Conservation (phyloP, 2,329 filamentous ascomycete genomes). For the Penicillium sp. region DNA sequence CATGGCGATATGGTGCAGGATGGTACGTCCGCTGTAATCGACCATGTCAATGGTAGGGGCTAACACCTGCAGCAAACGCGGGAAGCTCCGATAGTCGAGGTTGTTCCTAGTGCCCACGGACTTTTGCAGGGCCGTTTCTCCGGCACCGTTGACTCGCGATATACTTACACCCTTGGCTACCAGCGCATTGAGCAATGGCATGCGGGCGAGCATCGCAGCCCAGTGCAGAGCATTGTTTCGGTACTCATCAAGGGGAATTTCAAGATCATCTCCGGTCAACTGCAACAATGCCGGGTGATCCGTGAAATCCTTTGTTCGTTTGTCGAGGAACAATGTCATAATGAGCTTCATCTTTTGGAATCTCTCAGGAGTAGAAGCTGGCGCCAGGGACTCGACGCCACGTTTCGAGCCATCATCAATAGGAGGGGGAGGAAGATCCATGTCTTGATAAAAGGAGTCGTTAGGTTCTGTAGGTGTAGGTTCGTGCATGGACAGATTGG, state of each 20-base stretch:
- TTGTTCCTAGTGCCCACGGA: conserved; percentile 93
- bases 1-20: conserved; percentile 93
- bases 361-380: conserved; percentile 59
- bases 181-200: conserved; percentile 75
- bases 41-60: conserved; percentile 86
- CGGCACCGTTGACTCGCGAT: conserved; percentile 80
- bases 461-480: conserved; percentile 46
- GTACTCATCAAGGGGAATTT: conserved; percentile 86
- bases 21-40: conserved; percentile 84
- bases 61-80: conserved; percentile 82
- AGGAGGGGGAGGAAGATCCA: conserved; percentile 29
- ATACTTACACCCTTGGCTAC: conserved; percentile 84
- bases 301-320: conserved; percentile 65
- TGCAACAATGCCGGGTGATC: conserved; percentile 74
- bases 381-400: conserved; percentile 45
- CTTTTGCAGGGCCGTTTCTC: conserved; percentile 89
- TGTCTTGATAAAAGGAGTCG: conserved; percentile 46
- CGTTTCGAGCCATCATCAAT: conserved; percentile 31
- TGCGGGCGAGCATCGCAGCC: conserved; percentile 88
- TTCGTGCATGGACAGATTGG: conserved; percentile 37
- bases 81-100: conserved; percentile 84
- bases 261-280: conserved; percentile 75
- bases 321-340: conserved; percentile 78
- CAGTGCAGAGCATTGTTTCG: conserved; percentile 88
- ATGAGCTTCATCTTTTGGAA: conserved; percentile 79